These are phyloP conservation scores for Penicillium robsamsonii DNA, from an alignment of 495 filamentous ascomycete species.

Conservation along the genomic window DNA sequence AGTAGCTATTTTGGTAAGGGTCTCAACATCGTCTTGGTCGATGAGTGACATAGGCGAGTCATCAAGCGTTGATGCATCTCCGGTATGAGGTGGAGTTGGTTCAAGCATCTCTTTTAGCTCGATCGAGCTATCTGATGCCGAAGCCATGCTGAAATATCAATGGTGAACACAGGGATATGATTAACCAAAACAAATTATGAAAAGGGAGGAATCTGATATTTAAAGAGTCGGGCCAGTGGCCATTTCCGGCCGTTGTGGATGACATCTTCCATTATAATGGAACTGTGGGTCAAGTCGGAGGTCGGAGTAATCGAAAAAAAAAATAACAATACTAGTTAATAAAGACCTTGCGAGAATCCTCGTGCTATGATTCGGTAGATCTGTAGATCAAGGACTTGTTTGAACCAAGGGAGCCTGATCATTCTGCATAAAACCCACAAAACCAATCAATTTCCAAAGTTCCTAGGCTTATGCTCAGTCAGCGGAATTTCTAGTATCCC, in stretches of 20 bases:
- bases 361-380: no score
- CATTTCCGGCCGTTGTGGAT: background rate
- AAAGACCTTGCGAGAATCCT: no score
- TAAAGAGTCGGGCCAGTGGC: background rate
- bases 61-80: constrained; percentile 2
- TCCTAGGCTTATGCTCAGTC: no score
- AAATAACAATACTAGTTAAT: no score
- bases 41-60: constrained; percentile 16
- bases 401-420: no score
- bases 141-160: background rate
- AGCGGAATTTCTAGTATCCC: no score
- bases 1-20: constrained; percentile 25
- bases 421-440: no score
- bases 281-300: background rate
- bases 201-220: background rate
- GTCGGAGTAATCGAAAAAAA: background rate
- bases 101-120: constrained; percentile 3
- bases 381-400: no score
- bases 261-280: constrained; percentile 3
- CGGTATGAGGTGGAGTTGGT: background rate
- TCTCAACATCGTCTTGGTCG: constrained; percentile 24
- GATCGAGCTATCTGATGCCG: background rate
- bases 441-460: no score
- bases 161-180: no score
- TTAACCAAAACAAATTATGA: no score